Conservation (phyloP, 1,284 basidiomycete species). For the Cryptococcus deneoformans region DNA sequence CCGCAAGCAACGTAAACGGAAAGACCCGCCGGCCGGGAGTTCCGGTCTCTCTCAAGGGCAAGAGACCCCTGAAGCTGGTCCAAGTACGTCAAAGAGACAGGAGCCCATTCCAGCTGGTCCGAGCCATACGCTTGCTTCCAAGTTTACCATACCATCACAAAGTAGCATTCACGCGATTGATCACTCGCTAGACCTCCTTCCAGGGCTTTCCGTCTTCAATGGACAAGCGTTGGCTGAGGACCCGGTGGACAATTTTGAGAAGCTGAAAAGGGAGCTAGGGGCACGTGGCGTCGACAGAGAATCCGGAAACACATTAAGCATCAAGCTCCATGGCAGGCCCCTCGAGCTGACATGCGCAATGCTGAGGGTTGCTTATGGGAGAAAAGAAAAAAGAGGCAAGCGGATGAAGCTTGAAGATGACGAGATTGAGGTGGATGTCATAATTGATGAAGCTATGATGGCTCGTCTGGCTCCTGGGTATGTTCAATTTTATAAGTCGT, state of each 20-base stretch:
- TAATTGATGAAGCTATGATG: slow-evolving; percentile 24
- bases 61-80: neutral
- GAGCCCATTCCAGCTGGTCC: neutral
- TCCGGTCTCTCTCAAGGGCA: no score
- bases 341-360: slow-evolving; percentile 34
- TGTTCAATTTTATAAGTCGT: neutral
- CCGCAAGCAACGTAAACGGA: slow-evolving; percentile 25
- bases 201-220: slow-evolving; percentile 15
- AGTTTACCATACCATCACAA: neutral
- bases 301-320: slow-evolving; percentile 12
- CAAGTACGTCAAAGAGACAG: neutral
- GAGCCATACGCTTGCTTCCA: no score
- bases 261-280: neutral
- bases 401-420: slow-evolving; percentile 15
- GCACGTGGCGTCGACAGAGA: slow-evolving; percentile 7
- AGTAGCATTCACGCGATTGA: neutral
- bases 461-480: slow-evolving; percentile 28
- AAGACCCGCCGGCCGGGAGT: slow-evolving; percentile 4
- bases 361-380: slow-evolving; percentile 35
- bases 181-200: slow-evolving; percentile 32
- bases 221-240: neutral
- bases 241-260: neutral
- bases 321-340: slow-evolving; percentile 39
- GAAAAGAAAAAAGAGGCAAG: slow-evolving; percentile 11
- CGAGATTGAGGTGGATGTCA: slow-evolving; percentile 26